phyloP scores from a whole-genome alignment of 2,329 filamentous ascomycete species.

The Diaporthe ilicicola region DNA sequence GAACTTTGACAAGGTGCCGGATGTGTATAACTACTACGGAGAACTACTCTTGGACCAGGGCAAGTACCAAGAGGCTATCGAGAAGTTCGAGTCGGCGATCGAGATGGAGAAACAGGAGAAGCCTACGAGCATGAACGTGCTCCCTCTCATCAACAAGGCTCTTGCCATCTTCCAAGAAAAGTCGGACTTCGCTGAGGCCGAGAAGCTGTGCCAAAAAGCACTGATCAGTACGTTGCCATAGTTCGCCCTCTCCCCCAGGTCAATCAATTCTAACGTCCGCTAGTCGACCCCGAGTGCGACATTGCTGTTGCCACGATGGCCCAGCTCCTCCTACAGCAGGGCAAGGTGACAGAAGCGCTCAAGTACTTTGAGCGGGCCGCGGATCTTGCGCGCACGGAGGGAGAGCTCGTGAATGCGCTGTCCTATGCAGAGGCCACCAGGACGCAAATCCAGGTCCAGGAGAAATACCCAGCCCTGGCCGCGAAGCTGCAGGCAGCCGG shows the following conservation, averaged over 20 bases:
- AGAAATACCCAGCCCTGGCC: slow-evolving; percentile 84
- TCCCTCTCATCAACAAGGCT: slow-evolving; percentile 98
- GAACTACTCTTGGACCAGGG: slow-evolving; percentile 96
- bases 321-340: slow-evolving; percentile 95
- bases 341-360: slow-evolving; percentile 93
- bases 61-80: slow-evolving; percentile 93
- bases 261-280: background rate
- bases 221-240: slow-evolving; percentile 81
- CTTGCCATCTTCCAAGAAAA: slow-evolving; percentile 98
- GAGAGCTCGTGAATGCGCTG: slow-evolving; percentile 94
- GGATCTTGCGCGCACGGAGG: slow-evolving; percentile 91
- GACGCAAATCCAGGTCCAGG: slow-evolving; percentile 91
- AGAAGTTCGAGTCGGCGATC: slow-evolving; percentile 98
- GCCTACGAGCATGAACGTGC: slow-evolving; percentile 95
- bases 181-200: slow-evolving; percentile 92
- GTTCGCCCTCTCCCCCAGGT: background rate
- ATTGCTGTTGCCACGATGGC: slow-evolving; percentile 99
- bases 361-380: slow-evolving; percentile 97
- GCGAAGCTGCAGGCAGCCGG: slow-evolving; percentile 71
- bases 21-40: slow-evolving; percentile 99
- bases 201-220: slow-evolving; percentile 96
- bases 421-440: slow-evolving; percentile 97
- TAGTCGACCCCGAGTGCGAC: slow-evolving; percentile 97
- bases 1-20: slow-evolving; percentile 95
- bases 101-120: slow-evolving; percentile 97